Conservation (phyloP, 2,329 filamentous ascomycete genomes). For the Chaetomium sp. region DNA sequence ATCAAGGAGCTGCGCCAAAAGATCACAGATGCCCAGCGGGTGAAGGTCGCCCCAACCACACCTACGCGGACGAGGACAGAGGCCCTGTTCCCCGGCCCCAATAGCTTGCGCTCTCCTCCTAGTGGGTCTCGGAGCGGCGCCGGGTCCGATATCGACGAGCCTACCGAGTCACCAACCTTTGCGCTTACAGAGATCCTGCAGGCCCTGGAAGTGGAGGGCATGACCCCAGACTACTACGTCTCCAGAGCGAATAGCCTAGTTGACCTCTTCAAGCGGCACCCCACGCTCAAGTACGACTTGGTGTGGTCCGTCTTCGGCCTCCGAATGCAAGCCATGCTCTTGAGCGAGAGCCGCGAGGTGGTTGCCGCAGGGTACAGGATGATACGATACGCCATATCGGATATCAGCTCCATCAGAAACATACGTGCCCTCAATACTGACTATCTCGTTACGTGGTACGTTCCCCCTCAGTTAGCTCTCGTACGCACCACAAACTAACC, state of each 20-base stretch:
- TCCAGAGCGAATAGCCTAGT: constrained; percentile 88
- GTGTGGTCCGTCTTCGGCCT: constrained; percentile 95
- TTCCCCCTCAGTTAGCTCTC: constrained; percentile 18
- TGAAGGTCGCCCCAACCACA: constrained; percentile 53
- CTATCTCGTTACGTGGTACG: constrained; percentile 77
- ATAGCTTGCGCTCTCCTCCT: constrained; percentile 57
- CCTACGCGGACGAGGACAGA: constrained; percentile 58
- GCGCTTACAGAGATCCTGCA: constrained; percentile 88
- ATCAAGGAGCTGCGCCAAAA: constrained; percentile 63
- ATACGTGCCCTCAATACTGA: constrained; percentile 89
- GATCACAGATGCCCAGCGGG: constrained; percentile 61
- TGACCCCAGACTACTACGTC: constrained; percentile 94
- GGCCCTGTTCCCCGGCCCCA: constrained; percentile 46
- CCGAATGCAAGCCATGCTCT: constrained; percentile 90
- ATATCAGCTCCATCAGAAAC: constrained; percentile 82
- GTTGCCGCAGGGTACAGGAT: constrained; percentile 93
- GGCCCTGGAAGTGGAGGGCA: constrained; percentile 81
- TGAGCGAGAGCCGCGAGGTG: constrained; percentile 94
- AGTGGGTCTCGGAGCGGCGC: constrained; percentile 58
- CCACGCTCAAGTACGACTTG: constrained; percentile 92
- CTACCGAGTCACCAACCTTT: constrained; percentile 85
- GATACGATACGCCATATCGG: constrained; percentile 91
- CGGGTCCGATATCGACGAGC: constrained; percentile 66
- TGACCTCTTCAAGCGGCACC: constrained; percentile 92
- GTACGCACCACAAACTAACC: not conserved